Evolutionary conservation across 106 monocot genomes (phyloP).

Genomic region (Agapanthus africanus): DNA sequence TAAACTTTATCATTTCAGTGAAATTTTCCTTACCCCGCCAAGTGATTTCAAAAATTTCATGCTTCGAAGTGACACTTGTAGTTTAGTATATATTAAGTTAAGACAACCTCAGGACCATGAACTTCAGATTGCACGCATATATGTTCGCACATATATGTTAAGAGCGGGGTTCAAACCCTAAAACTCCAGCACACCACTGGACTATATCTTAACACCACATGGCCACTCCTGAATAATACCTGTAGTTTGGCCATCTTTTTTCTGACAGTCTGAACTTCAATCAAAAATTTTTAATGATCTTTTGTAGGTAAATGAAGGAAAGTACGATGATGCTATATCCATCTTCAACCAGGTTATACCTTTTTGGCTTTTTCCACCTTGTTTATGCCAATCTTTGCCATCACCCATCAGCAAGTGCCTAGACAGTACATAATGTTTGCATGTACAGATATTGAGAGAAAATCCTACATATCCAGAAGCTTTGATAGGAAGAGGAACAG

Average conservation of each 20-base stretch:
- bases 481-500: conserved; percentile 92
- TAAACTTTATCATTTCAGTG: not conserved
- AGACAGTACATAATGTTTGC: conserved; percentile 4
- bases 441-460: conserved; percentile 68
- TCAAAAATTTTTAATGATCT: not conserved
- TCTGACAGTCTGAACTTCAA: not conserved
- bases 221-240: not conserved
- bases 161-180: not conserved
- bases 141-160: too few relatives aligned
- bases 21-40: not conserved
- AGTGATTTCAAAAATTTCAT: not conserved
- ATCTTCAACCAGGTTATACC: conserved; percentile 66
- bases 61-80: not conserved
- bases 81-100: not conserved
- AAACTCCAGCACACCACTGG: not conserved
- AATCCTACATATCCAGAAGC: conserved; percentile 80
- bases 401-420: not conserved
- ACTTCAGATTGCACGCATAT: too few relatives aligned
- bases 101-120: not conserved
- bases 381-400: conserved; percentile 5
- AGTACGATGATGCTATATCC: conserved; percentile 75
- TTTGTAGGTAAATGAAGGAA: conserved; percentile 93
- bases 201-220: not conserved
- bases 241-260: not conserved
- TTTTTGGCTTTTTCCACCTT: not conserved